These are phyloP conservation scores for Yamadazyma aaseri DNA, from an alignment of 1,139 yeast species.

Conservation along the genomic window DNA sequence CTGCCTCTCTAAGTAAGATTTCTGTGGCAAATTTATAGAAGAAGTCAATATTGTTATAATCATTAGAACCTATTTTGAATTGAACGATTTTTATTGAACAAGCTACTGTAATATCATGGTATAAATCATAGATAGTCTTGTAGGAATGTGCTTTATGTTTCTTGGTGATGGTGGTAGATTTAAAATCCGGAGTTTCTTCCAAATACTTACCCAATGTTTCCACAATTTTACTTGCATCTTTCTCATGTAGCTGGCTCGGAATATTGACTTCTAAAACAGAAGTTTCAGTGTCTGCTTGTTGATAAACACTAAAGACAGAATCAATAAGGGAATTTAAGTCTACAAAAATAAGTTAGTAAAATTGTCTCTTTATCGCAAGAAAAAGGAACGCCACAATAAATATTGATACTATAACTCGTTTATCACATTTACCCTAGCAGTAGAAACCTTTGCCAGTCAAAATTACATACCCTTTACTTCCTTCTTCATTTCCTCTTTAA, in stretches of 20 bases:
- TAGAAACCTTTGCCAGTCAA: no score
- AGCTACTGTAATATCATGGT: conserved; percentile 73
- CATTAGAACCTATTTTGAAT: conserved; percentile 53
- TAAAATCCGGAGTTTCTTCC: conserved; percentile 21
- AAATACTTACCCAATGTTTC: conserved; percentile 37
- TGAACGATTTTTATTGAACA: conserved; percentile 50
- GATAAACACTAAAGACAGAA: conserved; percentile 11
- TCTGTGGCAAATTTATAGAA: conserved; percentile 73
- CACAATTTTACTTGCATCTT: conserved; percentile 40
- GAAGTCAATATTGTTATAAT: conserved; percentile 60
- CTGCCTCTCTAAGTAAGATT: conserved; percentile 68
- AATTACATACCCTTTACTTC: conserved; percentile 1
- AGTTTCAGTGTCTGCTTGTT: conserved; percentile 30
- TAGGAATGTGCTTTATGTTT: conserved; percentile 33
- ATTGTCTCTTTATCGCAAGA: no score
- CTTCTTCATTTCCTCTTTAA: no score
- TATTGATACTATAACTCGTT: no score
- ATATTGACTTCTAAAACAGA: conserved; percentile 37
- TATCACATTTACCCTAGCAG: no score
- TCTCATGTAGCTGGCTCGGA: conserved; percentile 49
- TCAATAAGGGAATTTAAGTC: conserved; percentile 9
- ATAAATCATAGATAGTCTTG: conserved; percentile 50
- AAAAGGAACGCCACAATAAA: no score
- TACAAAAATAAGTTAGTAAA: no score
- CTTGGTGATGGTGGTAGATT: conserved; percentile 21